Evolutionary conservation across 352 stramenopile species (phyloP), one percentile per base, ranked within the genome.

Genomic region (Peronospora belbahrii): DNA sequence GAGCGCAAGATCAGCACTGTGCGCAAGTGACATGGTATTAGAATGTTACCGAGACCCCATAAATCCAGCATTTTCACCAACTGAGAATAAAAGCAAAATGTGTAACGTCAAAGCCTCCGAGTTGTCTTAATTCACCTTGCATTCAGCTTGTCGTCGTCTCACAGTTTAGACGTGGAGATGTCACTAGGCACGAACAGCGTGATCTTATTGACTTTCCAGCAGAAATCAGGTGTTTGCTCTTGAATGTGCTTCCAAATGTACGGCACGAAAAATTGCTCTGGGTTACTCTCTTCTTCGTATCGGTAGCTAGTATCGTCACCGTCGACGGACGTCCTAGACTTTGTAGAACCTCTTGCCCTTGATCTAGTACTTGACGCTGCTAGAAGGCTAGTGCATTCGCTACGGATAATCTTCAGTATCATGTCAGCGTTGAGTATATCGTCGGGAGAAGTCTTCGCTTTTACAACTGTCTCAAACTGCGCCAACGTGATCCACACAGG

Each of bases 161-260:
- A n/a, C n/a, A n/a, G 51, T 7, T 25, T 63, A 2, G 37, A 38
- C 18, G 42, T 48, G 2, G 33, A 40, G 32, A 27, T 56, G 14
- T 37, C 28, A 14, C 42, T 65, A 5, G 70, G 61, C 22, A 68
- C 46, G 20, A 88, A 88, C 30, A 88, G 74, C 35, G 77, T 88
- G 59, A 87, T 85, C 58, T 88, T 88, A 40, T 87, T 74, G 4
- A 65, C 57, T 39, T 82, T 85, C 79, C 79, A 91, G 54, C 70
- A 78, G 32, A 88, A 85, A 15, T 91, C 79, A 4, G 74, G 69
- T 18, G 79, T 88, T 45, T 84, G 66, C 43, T 86, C 72, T 31
- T 72, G 78, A 9, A 88, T 67, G 27, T 84, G 58, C 40, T 74
- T 78, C 80, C 80, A 88, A 41, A 92, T 72, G 57, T 84, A 83